Evolutionary conservation across 2,329 filamentous ascomycete genomes (phyloP), one percentile per base, ranked within the genome.

Genomic region (Dactylellina leptospora): DNA sequence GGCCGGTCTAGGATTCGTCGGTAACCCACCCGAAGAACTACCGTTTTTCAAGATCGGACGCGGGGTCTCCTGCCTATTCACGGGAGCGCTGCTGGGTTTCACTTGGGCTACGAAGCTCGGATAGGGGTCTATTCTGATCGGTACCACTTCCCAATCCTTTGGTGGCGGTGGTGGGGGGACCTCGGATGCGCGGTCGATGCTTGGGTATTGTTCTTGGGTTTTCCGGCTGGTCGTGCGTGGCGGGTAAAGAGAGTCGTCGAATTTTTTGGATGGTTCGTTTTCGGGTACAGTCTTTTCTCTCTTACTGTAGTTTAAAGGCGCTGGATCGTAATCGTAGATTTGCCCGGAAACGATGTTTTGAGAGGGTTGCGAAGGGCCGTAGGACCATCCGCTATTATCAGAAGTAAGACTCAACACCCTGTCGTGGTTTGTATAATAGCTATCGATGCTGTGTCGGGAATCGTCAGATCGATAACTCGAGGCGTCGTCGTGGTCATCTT

Each of bases 131-230:
- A 71, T 63, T 8, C 44, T 36, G 10, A 72, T 28, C 28, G 59
- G 45, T 2, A 72, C 47, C 8, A 60, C 59, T 28, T 54, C 68
- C 59, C 59, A 72, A 44, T 72, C 68, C 47, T 72, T 72, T 30
- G 68, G 68, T 30, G 68, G 68, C 11, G 45, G 44, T 18, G 59
- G 59, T 33, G 68, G 68, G 4, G 53, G 40, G 10, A 30, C 18
- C 9, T 11, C 8, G 3, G 48, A 36, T 10, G 48, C 16, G 1
- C 30, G 9, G n/a, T 53, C 48, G 48, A 53, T 53, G 4, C 28
- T 38, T 10, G 13, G 48, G 18, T 36, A 53, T 11, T 33, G 28
- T 13, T 38, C 8, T 25, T 36, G 48, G 16, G 38, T 38, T 20
- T 30, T 36, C 18, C 20, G 25, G 30, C 48, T 55, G 13, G 27